These are phyloP conservation scores for Annulohypoxylon stygium DNA, from an alignment of 495 filamentous ascomycete genomes.

Conservation along the genomic window DNA sequence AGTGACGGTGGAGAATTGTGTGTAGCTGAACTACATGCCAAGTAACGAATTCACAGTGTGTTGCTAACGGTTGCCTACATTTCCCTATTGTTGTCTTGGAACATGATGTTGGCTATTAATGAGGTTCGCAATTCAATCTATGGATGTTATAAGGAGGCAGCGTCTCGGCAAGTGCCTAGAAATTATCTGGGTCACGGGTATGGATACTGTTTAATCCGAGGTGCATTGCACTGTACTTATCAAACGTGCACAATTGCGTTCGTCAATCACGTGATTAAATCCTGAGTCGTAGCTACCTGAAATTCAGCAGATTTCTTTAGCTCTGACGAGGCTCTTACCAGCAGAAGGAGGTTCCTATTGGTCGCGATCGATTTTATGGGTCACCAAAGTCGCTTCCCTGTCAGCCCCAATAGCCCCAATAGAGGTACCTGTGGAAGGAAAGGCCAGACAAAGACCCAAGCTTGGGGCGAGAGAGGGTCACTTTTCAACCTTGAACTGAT, in stretches of 20 bases:
- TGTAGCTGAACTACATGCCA: background rate
- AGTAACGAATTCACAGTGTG: no score
- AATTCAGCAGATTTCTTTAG: conserved; percentile 5
- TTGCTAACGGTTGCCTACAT: no score
- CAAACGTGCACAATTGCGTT: background rate
- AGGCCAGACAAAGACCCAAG: conserved; percentile 36
- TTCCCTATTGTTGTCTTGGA: no score
- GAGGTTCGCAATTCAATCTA: no score
- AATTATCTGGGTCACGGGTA: background rate
- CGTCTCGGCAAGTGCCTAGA: background rate
- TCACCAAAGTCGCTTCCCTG: background rate
- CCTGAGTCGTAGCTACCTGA: background rate
- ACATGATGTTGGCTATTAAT: no score
- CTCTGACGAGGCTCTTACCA: background rate
- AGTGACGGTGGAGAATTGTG: background rate
- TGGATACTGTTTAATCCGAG: no score
- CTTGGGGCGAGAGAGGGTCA: conserved; percentile 5
- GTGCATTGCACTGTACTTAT: background rate
- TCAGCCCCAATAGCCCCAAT: conserved; percentile 11
- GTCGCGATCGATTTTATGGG: background rate
- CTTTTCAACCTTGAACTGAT: conserved; percentile 30
- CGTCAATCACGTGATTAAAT: background rate
- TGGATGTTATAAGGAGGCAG: background rate
- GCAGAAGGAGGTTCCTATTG: background rate
- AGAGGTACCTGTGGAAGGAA: conserved; percentile 20